Evolutionary conservation across 306 rosid species (phyloP), one percentile per base, ranked within the genome.

Genomic region (Malus fusca): DNA sequence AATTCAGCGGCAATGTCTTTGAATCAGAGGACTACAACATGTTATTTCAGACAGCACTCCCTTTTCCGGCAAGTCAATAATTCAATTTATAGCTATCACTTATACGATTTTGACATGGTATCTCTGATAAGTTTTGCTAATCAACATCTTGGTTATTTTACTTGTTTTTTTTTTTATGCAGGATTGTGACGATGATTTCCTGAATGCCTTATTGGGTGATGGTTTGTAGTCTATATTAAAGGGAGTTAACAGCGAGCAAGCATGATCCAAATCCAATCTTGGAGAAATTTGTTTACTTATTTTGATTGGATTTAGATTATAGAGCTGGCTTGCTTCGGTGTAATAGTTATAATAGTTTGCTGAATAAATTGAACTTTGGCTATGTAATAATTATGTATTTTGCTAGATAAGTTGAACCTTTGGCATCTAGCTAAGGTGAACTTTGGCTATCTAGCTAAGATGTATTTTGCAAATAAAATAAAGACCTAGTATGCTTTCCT

Each of bases 131-230:
- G 22, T 30, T 51, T 35, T 5, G 68, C 60, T 28, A 61, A 61
- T 28, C 43, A 21, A 33, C 46, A 74, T 74, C 73, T 31, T 18
- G 63, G 56, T 31, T 67, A 5, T 31, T 60, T 51, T 40, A 22
- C 7, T 52, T 26, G 35, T 17, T 18, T 4, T 12, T 25, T 6
- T 79, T 71, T 25, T 68, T 26, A 6, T 6, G 75, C 33, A 76
- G 81, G 84, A 68, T 10, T 77, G 70, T 66, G 84, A 83, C 25
- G 70, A 79, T 5, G 81, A 79, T 6, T 68, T 83, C 66, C 28
- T 83, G 4, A 74, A 76, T 31, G 61, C 56, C 52, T 0, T 80
- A 52, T 28, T 79, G 58, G 14, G 42, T 30, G 33, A 35, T n/a
- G 42, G 23, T 60, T 1, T 11, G 21, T 19, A 14, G 28, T 10